Percentiles rank a stretch among this genome's conserved stretches.
Conservation (phyloP, 352 stramenopile genomes). For the Phytophthora idaei region DNA sequence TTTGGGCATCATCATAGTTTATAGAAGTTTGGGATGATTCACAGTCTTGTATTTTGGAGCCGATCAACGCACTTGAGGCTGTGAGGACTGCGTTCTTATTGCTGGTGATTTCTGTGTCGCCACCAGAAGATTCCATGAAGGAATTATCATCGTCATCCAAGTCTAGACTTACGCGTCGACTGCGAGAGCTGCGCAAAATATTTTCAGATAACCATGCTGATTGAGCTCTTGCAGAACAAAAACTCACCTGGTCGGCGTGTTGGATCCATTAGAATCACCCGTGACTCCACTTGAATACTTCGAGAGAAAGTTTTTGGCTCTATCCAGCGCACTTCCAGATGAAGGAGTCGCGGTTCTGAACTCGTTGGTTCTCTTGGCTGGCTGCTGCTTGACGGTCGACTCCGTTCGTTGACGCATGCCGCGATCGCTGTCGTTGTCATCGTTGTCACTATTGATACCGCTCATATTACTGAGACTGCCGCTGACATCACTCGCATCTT, state of each 20-base stretch:
- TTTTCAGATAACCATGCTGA: conserved; percentile 1
- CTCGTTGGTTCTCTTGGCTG: conserved; percentile 8
- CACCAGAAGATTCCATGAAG: conserved; percentile 38
- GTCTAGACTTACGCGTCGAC: conserved; percentile 50
- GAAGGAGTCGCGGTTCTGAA: conserved; percentile 1
- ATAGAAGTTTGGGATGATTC: neutral
- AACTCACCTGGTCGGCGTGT: conserved; percentile 11
- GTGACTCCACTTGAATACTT: conserved; percentile 62
- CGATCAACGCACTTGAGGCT: neutral
- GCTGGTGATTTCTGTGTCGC: conserved; percentile 4
- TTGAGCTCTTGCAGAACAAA: neutral
- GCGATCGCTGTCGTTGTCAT: conserved; percentile 9
- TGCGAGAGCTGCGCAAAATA: conserved; percentile 15
- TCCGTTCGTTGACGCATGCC: neutral
- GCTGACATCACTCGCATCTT: conserved; percentile 18
- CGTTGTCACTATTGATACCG: conserved; percentile 15
- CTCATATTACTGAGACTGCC: conserved; percentile 29
- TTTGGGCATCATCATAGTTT: neutral
- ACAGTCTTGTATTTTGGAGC: neutral
- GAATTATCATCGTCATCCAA: conserved; percentile 61
- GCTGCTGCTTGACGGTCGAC: neutral
- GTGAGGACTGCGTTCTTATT: neutral
- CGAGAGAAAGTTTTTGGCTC: conserved; percentile 73
- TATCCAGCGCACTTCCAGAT: conserved; percentile 55
- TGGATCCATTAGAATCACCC: conserved; percentile 17